A percentile compares a stretch with the other conserved stretches of the same genome.
Conservation (phyloP, 352 stramenopile species). For the Globisporangium megalacanthum region DNA sequence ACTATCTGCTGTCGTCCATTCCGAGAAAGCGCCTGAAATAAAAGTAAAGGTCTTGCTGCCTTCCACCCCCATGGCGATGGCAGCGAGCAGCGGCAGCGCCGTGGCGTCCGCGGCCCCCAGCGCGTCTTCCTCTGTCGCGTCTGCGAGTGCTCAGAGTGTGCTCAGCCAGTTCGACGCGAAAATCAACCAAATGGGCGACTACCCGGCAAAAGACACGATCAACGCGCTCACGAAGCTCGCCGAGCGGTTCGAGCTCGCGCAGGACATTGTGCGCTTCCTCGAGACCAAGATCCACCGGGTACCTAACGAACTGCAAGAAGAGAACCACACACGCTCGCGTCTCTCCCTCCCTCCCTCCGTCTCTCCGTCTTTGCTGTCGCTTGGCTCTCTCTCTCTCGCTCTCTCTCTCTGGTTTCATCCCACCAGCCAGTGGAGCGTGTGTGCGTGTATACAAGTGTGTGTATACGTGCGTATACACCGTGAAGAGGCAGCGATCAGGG, state of each 20-base stretch:
- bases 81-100: slow-evolving; percentile 29
- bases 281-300: slow-evolving; percentile 86
- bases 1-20: neutral
- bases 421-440: no score
- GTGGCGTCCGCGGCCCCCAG: slow-evolving; percentile 1
- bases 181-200: slow-evolving; percentile 85
- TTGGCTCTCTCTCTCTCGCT: neutral
- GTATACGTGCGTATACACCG: neutral
- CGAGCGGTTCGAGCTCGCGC: slow-evolving; percentile 63
- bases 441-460: neutral
- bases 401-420: slow-evolving; percentile 3
- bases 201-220: slow-evolving; percentile 87
- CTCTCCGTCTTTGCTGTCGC: neutral
- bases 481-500: no score
- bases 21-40: neutral
- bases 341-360: slow-evolving; percentile 4
- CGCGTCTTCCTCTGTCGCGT: neutral
- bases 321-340: neutral
- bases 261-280: slow-evolving; percentile 84
- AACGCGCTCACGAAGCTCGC: slow-evolving; percentile 85
- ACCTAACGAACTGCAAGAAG: neutral
- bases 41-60: neutral
- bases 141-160: slow-evolving; percentile 43
- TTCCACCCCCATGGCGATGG: slow-evolving; percentile 35
- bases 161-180: slow-evolving; percentile 74